A percentile compares a stretch with the other conserved stretches of the same genome.
These are phyloP conservation scores for Populus hybrid DNA, from an alignment of 441 rosid species.

Conservation along the genomic window DNA sequence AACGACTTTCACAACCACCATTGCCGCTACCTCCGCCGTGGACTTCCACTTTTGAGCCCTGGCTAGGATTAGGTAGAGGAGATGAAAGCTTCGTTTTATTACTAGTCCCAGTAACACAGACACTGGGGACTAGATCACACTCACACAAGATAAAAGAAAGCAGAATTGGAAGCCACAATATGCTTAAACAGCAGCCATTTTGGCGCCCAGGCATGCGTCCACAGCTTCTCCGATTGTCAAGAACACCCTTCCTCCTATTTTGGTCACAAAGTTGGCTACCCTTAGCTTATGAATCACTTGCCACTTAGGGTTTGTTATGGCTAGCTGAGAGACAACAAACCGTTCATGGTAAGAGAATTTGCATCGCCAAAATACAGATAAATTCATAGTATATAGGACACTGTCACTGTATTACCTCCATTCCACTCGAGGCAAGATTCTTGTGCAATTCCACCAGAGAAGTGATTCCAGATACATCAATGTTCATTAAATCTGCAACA, in stretches of 20 bases:
- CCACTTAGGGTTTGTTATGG: slow-evolving; percentile 77
- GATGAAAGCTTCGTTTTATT: not conserved
- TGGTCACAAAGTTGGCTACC: slow-evolving; percentile 46
- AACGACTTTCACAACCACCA: too few relatives aligned
- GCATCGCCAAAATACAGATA: not conserved
- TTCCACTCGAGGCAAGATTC: slow-evolving; percentile 43
- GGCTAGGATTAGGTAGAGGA: not conserved
- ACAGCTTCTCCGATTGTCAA: slow-evolving; percentile 69
- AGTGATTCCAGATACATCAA: slow-evolving; percentile 81
- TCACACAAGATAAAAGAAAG: not conserved
- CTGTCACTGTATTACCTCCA: slow-evolving; percentile 38
- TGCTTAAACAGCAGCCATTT: not conserved
- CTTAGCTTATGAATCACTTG: slow-evolving; percentile 78
- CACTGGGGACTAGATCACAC: not conserved
- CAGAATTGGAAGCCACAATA: not conserved
- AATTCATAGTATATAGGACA: not conserved
- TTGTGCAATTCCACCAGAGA: slow-evolving; percentile 64
- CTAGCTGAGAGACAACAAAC: slow-evolving; percentile 37
- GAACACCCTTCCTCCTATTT: slow-evolving; percentile 62
- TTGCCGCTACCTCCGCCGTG: not conserved
- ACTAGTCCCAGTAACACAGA: not conserved
- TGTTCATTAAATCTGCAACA: slow-evolving; percentile 54
- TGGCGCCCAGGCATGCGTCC: slow-evolving; percentile 27
- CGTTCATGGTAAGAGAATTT: not conserved
- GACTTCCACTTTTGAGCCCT: not conserved